phyloP scores from a whole-genome alignment of 2,329 filamentous ascomycete species.

The Fusarium agapanthi region DNA sequence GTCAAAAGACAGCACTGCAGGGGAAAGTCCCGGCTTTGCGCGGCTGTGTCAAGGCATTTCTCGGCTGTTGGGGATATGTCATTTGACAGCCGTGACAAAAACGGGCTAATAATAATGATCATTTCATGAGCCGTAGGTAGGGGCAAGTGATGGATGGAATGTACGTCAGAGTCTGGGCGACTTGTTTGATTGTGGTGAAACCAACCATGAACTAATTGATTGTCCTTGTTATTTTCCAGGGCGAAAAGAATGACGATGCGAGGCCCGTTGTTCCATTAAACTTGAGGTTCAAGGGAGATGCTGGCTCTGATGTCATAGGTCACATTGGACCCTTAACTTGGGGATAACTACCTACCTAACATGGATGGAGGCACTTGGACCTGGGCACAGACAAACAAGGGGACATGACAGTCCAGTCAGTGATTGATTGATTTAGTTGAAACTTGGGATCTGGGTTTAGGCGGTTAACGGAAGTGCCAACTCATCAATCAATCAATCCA shows the following conservation, averaged over 20 bases:
- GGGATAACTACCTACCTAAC: not conserved
- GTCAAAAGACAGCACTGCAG: no score
- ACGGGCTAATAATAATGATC: not conserved
- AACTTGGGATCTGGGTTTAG: not conserved
- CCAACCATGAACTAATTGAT: not conserved
- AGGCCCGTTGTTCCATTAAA: not conserved
- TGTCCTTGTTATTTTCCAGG: not conserved
- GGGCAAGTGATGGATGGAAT: not conserved
- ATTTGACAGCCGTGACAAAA: not conserved
- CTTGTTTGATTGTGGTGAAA: not conserved
- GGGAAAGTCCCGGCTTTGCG: not conserved
- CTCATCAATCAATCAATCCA: not conserved
- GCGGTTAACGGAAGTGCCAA: not conserved
- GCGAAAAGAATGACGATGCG: not conserved
- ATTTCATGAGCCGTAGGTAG: not conserved
- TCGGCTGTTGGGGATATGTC: not conserved
- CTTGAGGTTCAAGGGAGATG: slow-evolving; percentile 1
- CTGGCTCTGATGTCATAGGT: slow-evolving; percentile 4
- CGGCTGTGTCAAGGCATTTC: not conserved
- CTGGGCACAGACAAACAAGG: not conserved
- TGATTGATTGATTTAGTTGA: not conserved
- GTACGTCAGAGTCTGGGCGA: not conserved
- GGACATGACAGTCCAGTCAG: not conserved
- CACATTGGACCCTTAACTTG: not conserved
- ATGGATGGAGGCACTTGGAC: slow-evolving; percentile 2